A percentile compares a stretch with the other conserved stretches of the same genome.
Evolutionary conservation across 768 basidiomycete genomes (phyloP).

Genomic region (Suillus americanus): DNA sequence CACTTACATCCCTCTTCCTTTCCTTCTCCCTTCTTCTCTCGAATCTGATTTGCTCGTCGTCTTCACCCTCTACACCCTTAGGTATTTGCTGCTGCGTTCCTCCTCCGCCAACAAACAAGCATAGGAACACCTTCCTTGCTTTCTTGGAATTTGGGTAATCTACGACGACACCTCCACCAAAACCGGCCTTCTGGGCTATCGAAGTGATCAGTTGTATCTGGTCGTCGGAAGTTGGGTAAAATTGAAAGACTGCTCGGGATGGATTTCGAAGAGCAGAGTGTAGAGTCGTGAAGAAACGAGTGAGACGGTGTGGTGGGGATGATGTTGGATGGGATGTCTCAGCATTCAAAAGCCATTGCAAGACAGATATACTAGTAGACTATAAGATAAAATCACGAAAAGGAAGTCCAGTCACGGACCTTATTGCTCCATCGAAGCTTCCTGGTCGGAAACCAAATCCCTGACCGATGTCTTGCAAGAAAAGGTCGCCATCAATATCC

Average conservation of each 20-base stretch:
- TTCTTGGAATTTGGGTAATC: slow-evolving; percentile 98
- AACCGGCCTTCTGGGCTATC: slow-evolving; percentile 91
- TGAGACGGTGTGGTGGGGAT: slow-evolving; percentile 82
- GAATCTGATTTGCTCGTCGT: slow-evolving; percentile 61
- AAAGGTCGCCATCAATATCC: slow-evolving; percentile 94
- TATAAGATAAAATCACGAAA: background rate
- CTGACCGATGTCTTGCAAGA: slow-evolving; percentile 97
- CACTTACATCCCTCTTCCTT: slow-evolving; percentile 51
- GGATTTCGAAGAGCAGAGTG: slow-evolving; percentile 85
- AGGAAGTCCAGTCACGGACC: slow-evolving; percentile 44
- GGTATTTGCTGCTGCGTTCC: slow-evolving; percentile 71
- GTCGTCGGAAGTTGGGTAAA: slow-evolving; percentile 96
- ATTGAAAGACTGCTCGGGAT: slow-evolving; percentile 85
- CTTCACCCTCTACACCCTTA: slow-evolving; percentile 72
- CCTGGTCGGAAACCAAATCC: slow-evolving; percentile 97
- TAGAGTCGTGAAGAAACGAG: slow-evolving; percentile 90
- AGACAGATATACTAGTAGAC: slow-evolving; percentile 81
- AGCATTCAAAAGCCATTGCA: slow-evolving; percentile 98
- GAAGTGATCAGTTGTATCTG: slow-evolving; percentile 95
- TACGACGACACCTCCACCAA: slow-evolving; percentile 94
- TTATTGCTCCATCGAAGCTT: slow-evolving; percentile 97
- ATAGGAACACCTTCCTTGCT: slow-evolving; percentile 92
- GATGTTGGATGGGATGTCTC: slow-evolving; percentile 89
- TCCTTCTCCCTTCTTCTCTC: slow-evolving; percentile 78
- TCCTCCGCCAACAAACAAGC: slow-evolving; percentile 86